These are phyloP conservation scores for Ophiosphaerella narmari DNA, from an alignment of 2,329 filamentous ascomycete species.

Conservation along the genomic window DNA sequence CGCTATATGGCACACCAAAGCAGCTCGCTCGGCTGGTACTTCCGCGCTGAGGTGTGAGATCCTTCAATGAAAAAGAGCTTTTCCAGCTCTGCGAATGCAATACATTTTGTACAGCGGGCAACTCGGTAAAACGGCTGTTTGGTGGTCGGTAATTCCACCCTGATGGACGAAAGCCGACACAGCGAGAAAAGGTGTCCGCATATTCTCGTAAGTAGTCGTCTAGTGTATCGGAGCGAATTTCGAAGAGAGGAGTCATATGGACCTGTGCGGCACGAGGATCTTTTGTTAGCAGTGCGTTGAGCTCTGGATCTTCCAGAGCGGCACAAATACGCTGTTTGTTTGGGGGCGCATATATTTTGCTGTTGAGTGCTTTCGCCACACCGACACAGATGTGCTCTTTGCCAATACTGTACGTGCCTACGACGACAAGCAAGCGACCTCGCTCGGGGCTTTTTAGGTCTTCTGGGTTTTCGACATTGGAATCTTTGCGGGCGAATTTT, in stretches of 20 bases:
- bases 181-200: slow-evolving; percentile 79
- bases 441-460: slow-evolving; percentile 41
- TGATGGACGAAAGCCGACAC: slow-evolving; percentile 89
- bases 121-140: slow-evolving; percentile 64
- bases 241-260: slow-evolving; percentile 96
- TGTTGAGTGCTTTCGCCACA: slow-evolving; percentile 81
- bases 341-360: slow-evolving; percentile 86
- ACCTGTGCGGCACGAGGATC: slow-evolving; percentile 87
- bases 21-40: slow-evolving; percentile 82
- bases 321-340: slow-evolving; percentile 83
- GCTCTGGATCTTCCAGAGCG: slow-evolving; percentile 83
- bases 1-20: slow-evolving; percentile 93
- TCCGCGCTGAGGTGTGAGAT: slow-evolving; percentile 81
- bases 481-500: slow-evolving; percentile 62
- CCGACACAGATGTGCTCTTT: slow-evolving; percentile 95
- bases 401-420: slow-evolving; percentile 96
- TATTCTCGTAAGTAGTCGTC: slow-evolving; percentile 84
- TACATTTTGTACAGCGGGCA: slow-evolving; percentile 67
- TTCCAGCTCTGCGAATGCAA: slow-evolving; percentile 75
- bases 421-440: slow-evolving; percentile 83
- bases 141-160: slow-evolving; percentile 92
- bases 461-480: slow-evolving; percentile 39
- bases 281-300: slow-evolving; percentile 75
- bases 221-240: slow-evolving; percentile 88
- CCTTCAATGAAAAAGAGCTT: slow-evolving; percentile 69